Evolutionary conservation across 129 eudicot species (phyloP).

Genomic region (Scalesia atractyloides): DNA sequence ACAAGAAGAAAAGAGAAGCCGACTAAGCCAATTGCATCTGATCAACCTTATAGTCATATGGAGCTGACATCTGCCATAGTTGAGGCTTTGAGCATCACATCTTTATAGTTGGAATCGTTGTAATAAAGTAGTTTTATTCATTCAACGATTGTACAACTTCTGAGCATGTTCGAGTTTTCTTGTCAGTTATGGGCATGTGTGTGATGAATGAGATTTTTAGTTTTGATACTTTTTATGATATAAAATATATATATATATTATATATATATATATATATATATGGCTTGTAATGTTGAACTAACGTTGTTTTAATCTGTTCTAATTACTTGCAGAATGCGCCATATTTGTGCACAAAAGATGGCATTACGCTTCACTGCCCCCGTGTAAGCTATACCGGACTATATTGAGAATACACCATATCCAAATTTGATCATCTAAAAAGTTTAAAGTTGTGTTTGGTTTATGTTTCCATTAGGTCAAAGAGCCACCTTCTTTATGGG

Average conservation of each 20-base stretch:
- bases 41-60: constrained; percentile 9
- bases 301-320: constrained; percentile 19
- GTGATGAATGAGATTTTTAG: neutral
- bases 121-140: neutral
- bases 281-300: constrained; percentile 9
- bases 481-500: constrained; percentile 92
- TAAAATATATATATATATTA: too few relatives aligned
- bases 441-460: constrained; percentile 15
- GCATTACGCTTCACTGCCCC: constrained; percentile 81
- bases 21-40: constrained; percentile 26
- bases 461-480: constrained; percentile 57
- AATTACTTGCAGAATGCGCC: constrained; percentile 72
- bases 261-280: too few relatives aligned
- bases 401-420: constrained; percentile 16
- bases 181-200: neutral
- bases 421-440: neutral
- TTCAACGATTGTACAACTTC: neutral
- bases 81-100: neutral
- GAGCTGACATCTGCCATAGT: constrained; percentile 12
- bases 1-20: constrained; percentile 15
- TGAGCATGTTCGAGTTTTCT: neutral
- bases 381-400: constrained; percentile 49
- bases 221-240: neutral
- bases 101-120: neutral
- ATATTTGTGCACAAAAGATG: constrained; percentile 94